A percentile compares a stretch with the other conserved stretches of the same genome.
phyloP scores from a whole-genome alignment of 257 asterid species.

The Agastache rugosa region DNA sequence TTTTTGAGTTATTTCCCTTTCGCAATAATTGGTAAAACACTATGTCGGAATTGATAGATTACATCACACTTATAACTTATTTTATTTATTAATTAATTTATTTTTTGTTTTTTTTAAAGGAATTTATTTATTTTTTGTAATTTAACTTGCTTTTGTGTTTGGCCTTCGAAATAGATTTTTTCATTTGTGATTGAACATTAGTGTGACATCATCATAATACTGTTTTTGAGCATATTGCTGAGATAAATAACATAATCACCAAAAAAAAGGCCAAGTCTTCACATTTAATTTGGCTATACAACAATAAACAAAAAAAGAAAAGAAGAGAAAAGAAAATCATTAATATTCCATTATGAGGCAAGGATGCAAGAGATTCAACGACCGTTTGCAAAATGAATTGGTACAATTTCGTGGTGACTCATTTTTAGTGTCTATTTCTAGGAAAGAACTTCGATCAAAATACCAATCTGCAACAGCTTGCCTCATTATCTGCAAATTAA shows the following conservation, averaged over 20 bases:
- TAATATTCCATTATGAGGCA: neutral
- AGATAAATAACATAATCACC: neutral
- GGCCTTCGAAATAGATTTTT: too few relatives aligned
- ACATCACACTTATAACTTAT: too few relatives aligned
- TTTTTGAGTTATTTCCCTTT: too few relatives aligned
- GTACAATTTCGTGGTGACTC: slow-evolving; percentile 16
- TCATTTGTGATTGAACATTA: too few relatives aligned
- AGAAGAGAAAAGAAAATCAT: neutral
- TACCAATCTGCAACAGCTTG: slow-evolving; percentile 23
- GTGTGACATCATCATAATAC: neutral
- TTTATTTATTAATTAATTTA: too few relatives aligned
- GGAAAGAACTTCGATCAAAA: slow-evolving; percentile 10
- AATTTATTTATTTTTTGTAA: too few relatives aligned
- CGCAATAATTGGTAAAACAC: too few relatives aligned
- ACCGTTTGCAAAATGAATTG: neutral
- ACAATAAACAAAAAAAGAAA: neutral
- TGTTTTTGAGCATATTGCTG: neutral
- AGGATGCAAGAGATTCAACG: neutral
- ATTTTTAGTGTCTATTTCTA: neutral
- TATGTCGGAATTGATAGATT: too few relatives aligned
- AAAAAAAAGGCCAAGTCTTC: neutral
- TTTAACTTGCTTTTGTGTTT: too few relatives aligned
- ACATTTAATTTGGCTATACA: neutral
- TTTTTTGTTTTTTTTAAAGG: too few relatives aligned
- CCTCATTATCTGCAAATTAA: slow-evolving; percentile 12